Evolutionary conservation across 2,329 filamentous ascomycete species (phyloP).

Genomic region (Didymella lethalis): DNA sequence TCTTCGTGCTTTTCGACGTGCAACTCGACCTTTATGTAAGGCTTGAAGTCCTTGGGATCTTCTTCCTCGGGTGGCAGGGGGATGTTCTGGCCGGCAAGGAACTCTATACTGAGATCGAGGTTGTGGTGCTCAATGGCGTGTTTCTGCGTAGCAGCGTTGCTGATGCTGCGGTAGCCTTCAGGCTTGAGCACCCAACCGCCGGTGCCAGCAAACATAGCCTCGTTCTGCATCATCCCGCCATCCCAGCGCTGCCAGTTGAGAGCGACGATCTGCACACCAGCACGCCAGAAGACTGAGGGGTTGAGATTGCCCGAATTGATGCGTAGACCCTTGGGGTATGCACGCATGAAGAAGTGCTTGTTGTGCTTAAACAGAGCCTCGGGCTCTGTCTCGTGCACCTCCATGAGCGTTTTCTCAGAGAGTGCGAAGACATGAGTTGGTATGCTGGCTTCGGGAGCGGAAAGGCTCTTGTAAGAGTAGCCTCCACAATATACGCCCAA

Average conservation of each 20-base stretch:
- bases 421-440: constrained; percentile 71
- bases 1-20: constrained; percentile 75
- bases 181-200: constrained; percentile 89
- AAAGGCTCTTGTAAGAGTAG: constrained; percentile 78
- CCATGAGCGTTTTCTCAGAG: constrained; percentile 70
- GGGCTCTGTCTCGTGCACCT: constrained; percentile 66
- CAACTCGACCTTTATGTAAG: constrained; percentile 79
- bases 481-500: constrained; percentile 88
- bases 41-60: constrained; percentile 68
- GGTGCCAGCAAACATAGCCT: constrained; percentile 86
- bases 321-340: constrained; percentile 83
- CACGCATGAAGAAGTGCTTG: constrained; percentile 80
- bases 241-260: constrained; percentile 94
- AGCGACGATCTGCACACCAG: constrained; percentile 88
- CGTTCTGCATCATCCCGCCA: constrained; percentile 94
- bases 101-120: constrained; percentile 73
- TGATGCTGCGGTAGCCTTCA: constrained; percentile 67
- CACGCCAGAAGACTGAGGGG: constrained; percentile 83
- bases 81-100: constrained; percentile 80
- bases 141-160: constrained; percentile 50
- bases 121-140: constrained; percentile 60
- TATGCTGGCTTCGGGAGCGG: constrained; percentile 65
- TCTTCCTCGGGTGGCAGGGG: constrained; percentile 68
- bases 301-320: constrained; percentile 88
- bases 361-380: constrained; percentile 80